Evolutionary conservation across 2,329 filamentous ascomycete species (phyloP), one percentile per base, ranked within the genome.

Genomic region (Pyrenophora teres): DNA sequence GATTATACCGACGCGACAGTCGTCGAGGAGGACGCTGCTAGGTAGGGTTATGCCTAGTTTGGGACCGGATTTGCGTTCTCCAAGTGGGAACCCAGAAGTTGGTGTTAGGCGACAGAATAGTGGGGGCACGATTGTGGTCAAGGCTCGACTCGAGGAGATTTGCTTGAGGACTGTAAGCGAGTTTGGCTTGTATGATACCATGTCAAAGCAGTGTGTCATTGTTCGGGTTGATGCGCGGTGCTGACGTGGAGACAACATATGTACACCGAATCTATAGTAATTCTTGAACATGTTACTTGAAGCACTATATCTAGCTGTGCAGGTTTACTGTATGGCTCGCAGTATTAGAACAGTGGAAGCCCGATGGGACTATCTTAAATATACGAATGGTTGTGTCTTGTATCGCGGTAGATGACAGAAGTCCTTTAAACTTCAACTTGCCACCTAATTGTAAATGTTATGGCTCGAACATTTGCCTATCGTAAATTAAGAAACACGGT

Each of bases 101-200:
- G 63, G 60, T 3, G 41, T 59, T 6, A 57, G 19, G n/a, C 46
- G 54, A 13, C 15, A 46, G 25, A 50, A 56, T 13, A 41, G 47
- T 12, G 49, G n/a, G 10, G 62, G 59, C 4, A 40, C 60, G 47
- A 64, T 72, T n/a, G 25, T 65, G 31, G 64, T 69, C 1, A 65
- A 62, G 27, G 69, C 59, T 0, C 58, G 64, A 37, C 23, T 72
- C 40, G 70, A 72, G 46, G 67, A 72, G 42, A 61, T 72, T 13
- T 70, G 65, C 31, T 52, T 72, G 53, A 56, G 70, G 40, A 72
- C 70, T 5, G 56, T 67, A 43, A 71, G 58, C 45, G 69, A 71
- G 21, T 73, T 73, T 56, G 70, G 70, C 27, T 49, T 73, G 4
- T 73, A 70, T 36, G 69, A 72, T 55, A 72, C 70, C 1, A 64